Evolutionary conservation across 805 yeast species (phyloP), one percentile per base, ranked within the genome.

Genomic region (Sugiyamaella lignohabitans): DNA sequence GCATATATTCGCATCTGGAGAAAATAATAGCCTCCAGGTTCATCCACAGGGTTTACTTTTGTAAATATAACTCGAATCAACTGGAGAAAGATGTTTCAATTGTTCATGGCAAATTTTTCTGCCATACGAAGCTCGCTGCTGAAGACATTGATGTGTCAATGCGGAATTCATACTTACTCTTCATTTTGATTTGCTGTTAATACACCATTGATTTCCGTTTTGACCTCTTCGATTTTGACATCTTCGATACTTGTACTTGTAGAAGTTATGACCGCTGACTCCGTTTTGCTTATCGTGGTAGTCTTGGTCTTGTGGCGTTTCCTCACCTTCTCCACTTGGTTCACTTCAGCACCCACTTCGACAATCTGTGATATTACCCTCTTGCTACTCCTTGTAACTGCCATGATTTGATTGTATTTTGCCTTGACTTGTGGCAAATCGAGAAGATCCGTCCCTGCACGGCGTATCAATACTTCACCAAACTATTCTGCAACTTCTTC

Each of bases 351-450:
- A 8, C 11, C 14, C 8, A 27, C 32, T 27, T 27, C 32, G 14
- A 27, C 32, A 27, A 27, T 14, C 32, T 27, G 32, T 8, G 32
- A 8, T 27, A 27, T 8, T 14, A 27, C 8, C 38, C 21, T 35
- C 38, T 35, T 35, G 11, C 38, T 35, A 17, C 38, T 35, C 21
- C 38, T 38, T 17, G 45, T 42, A n/a, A 42, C 20, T 34, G 45
- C 42, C 45, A 42, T 42, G 39, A 16, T 36, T 16, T 8, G 21
- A n/a, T n/a, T n/a, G n/a, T 11, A 14, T 14, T 29, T 29, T 14
- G 34, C 14, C 14, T 29, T 29, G 34, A n/a, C n/a, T n/a, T n/a
- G n/a, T n/a, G n/a, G n/a, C n/a, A n/a, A n/a, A n/a, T n/a, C n/a
- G n/a, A n/a, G n/a, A n/a, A n/a, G n/a, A n/a, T n/a, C n/a, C n/a